phyloP scores from a whole-genome alignment of 495 filamentous ascomycete species.

The Bacidia gigantensis region DNA sequence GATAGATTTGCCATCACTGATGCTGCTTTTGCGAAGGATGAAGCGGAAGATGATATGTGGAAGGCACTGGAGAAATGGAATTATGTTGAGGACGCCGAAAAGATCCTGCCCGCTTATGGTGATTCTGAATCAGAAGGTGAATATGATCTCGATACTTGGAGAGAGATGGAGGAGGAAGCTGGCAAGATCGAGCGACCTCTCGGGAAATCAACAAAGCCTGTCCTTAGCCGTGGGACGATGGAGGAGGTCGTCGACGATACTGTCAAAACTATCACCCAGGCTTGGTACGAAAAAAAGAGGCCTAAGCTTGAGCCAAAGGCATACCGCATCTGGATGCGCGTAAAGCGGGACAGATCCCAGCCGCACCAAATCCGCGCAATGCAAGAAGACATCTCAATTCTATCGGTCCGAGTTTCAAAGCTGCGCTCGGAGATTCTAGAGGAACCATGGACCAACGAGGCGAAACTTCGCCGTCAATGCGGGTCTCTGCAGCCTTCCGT shows the following conservation, averaged over 20 bases:
- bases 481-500: conserved; percentile 47
- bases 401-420: conserved; percentile 37
- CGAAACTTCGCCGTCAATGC: conserved; percentile 37
- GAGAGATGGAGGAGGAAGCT: conserved; percentile 47
- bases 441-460: conserved; percentile 34
- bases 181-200: conserved; percentile 14
- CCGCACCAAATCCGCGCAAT: conserved; percentile 21
- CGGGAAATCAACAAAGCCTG: conserved; percentile 10
- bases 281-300: conserved; percentile 43
- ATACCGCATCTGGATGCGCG: conserved; percentile 46
- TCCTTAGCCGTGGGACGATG: conserved; percentile 35
- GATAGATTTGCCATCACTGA: conserved; percentile 3
- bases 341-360: conserved; percentile 23
- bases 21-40: conserved; percentile 14
- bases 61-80: conserved; percentile 36
- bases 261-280: background rate
- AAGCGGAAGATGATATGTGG: conserved; percentile 23
- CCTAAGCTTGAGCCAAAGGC: conserved; percentile 41
- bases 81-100: conserved; percentile 27
- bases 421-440: conserved; percentile 35
- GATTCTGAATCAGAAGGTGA: conserved; percentile 47
- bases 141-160: conserved; percentile 43
- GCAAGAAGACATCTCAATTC: conserved; percentile 18
- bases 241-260: background rate
- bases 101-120: conserved; percentile 47